Base-by-base conservation (phyloP, 1,139 yeast species). In the Saccharomycopsis hybrid region DNA sequence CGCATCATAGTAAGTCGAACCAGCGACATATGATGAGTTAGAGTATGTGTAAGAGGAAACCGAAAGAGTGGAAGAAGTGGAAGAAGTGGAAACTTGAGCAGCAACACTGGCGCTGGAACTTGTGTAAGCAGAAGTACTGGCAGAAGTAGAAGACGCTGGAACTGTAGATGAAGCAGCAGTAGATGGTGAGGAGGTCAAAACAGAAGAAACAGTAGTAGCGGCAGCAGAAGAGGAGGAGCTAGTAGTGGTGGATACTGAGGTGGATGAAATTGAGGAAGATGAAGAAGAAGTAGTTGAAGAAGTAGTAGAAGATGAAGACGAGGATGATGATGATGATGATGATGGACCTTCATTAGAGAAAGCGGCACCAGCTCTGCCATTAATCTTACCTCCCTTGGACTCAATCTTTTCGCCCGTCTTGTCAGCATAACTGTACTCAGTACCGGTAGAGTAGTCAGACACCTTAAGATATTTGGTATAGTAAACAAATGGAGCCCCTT, bases 401-500 rank as follows among this genome's bases (percentile, higher is more conserved):
- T 72, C 63, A 55, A 88, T 85, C 3, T 87, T 83, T 37, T 66
- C 60, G 33, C 96, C 96, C 25, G 82, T 63, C 44, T 71, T 69
- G 60, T 80, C 92, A 44, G 73, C 64, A 64, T 87, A 88, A 42
- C 70, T 62, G 65, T 89, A 88, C 55, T 74, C 73, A 1, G 74
- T 62, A 42, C 97, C 97, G 13, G 88, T 74, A 2, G 96, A 88
- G 65, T 88, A 89, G 65, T 89, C 96, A 37, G 80, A 70, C 18
- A 85, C 86, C 44, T 74, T 65, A 43, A 88, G 60, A 5, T 76
- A 71, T 60, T 82, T 72, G 56, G 88, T 75, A 56, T 74, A 61
- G 86, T 85, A 85, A 37, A 80, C 63, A 64, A 79, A 85, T 47
- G 94, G 92, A 37, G 80, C 88, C 44, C 76, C 62, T 11, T 74